A percentile compares a stretch with the other conserved stretches of the same genome.
These are phyloP conservation scores for Physcomitrium patens DNA, from an alignment of 225 moss, liverwort and hornwort genomes.

Conservation along the genomic window DNA sequence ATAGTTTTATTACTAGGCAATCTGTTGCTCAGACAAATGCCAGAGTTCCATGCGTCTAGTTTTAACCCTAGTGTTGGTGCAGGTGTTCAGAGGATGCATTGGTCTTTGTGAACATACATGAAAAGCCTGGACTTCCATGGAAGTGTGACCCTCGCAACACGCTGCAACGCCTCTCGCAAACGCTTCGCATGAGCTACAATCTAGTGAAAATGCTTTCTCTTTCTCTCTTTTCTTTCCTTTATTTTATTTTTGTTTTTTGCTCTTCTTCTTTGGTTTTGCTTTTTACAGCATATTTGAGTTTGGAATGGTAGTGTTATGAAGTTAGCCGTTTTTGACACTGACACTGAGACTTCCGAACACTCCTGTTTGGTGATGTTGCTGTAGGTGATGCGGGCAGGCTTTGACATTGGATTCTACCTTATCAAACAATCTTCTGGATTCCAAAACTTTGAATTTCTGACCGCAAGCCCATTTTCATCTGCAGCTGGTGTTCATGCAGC, in stretches of 20 bases:
- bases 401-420: constrained; percentile 87
- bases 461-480: constrained; percentile 65
- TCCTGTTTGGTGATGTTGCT: constrained; percentile 9
- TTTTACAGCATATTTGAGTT: not conserved
- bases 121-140: constrained; percentile 80
- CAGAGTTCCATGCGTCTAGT: too few species aligned
- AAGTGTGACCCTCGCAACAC: constrained; percentile 76
- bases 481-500: constrained; percentile 64
- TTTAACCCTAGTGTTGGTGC: constrained; percentile 9
- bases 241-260: too few species aligned
- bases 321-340: not conserved
- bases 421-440: constrained; percentile 53
- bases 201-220: constrained; percentile 57
- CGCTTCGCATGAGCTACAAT: constrained; percentile 66
- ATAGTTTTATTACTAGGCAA: not conserved
- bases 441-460: constrained; percentile 62
- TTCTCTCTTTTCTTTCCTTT: too few species aligned
- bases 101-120: constrained; percentile 75
- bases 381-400: constrained; percentile 80
- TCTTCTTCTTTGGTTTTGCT: not conserved
- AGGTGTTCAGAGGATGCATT: constrained; percentile 58
- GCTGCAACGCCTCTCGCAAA: constrained; percentile 62
- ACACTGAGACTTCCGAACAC: not conserved
- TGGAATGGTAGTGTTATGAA: constrained; percentile 6
- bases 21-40: too few species aligned